A percentile compares a stretch with the other conserved stretches of the same genome.
These are phyloP conservation scores for Apiospora marii DNA, from an alignment of 2,329 filamentous ascomycete genomes.

Conservation along the genomic window DNA sequence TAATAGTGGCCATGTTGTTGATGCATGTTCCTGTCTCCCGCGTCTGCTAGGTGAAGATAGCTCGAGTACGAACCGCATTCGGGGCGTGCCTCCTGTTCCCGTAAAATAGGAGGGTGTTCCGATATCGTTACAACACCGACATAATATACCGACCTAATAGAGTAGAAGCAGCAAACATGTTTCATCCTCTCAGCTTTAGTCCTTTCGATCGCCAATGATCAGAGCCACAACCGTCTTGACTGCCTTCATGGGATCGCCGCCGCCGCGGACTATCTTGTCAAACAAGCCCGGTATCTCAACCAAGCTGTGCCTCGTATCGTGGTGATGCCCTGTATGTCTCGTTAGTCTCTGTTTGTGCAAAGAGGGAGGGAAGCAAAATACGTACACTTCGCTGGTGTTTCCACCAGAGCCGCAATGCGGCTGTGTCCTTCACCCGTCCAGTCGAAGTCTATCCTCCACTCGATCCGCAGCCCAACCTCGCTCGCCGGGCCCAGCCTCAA, in stretches of 20 bases:
- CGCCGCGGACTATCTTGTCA: slow-evolving; percentile 62
- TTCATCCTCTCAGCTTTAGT: slow-evolving; percentile 23
- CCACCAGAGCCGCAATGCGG: slow-evolving; percentile 60
- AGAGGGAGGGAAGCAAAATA: slow-evolving; percentile 32
- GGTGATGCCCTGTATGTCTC: slow-evolving; percentile 61
- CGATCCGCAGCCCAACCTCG: slow-evolving; percentile 54
- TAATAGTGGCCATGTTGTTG: slow-evolving; percentile 8
- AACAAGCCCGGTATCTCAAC: slow-evolving; percentile 68
- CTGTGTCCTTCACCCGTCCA: slow-evolving; percentile 77
- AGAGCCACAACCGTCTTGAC: slow-evolving; percentile 68
- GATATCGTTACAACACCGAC: neutral
- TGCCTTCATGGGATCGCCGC: slow-evolving; percentile 62
- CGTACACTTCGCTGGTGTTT: slow-evolving; percentile 71
- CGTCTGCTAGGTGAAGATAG: neutral
- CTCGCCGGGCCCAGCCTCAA: slow-evolving; percentile 47
- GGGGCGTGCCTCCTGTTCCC: neutral
- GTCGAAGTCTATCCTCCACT: slow-evolving; percentile 72
- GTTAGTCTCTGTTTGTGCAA: neutral
- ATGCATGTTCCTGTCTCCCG: neutral
- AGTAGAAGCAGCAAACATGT: neutral
- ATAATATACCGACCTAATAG: neutral
- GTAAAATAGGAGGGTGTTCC: neutral
- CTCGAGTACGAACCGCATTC: neutral
- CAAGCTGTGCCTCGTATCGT: slow-evolving; percentile 63
- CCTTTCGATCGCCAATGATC: slow-evolving; percentile 53